Evolutionary conservation across 164 flowering plant species (phyloP).

Genomic region (Nymphaea colorata): DNA sequence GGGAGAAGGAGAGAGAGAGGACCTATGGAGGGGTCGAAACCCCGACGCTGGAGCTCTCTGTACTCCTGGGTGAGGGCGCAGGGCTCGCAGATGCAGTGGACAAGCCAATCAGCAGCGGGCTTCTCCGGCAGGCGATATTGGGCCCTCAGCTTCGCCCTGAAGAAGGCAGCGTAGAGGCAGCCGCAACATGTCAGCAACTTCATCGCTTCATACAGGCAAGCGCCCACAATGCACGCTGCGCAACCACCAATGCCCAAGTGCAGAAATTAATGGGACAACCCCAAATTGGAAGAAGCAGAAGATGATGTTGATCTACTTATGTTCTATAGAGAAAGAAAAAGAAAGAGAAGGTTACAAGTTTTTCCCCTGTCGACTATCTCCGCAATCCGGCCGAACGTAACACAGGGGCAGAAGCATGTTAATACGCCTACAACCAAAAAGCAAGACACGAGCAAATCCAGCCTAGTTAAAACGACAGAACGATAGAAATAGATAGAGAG

Average conservation of each 20-base stretch:
- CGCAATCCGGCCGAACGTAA: constrained; percentile 4
- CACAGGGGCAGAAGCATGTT: constrained; percentile 6
- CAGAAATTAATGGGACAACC: not conserved
- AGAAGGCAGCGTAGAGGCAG: constrained; percentile 40
- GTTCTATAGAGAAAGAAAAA: not conserved
- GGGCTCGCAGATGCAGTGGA: constrained; percentile 37
- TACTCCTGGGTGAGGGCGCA: constrained; percentile 52
- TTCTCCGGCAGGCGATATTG: constrained; percentile 29
- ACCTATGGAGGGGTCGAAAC: constrained; percentile 24
- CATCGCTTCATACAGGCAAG: constrained; percentile 24
- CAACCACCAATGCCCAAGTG: not conserved
- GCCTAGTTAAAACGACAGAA: too few species aligned
- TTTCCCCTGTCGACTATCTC: constrained; percentile 1
- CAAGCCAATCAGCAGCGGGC: constrained; percentile 32
- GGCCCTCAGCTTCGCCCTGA: constrained; percentile 35
- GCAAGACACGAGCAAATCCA: not conserved
- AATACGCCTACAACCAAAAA: not conserved
- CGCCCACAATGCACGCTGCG: constrained; percentile 40
- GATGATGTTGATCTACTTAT: too few species aligned
- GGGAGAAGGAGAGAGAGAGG: too few species aligned
- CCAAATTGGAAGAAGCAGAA: too few species aligned
- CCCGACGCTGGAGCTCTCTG: constrained; percentile 35
- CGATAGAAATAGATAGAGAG: too few species aligned
- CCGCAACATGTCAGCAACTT: constrained; percentile 28
- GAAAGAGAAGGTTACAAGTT: not conserved